A percentile compares a stretch with the other conserved stretches of the same genome.
Conservation (phyloP, 345 rosid genomes). For the Brassica rapa region DNA sequence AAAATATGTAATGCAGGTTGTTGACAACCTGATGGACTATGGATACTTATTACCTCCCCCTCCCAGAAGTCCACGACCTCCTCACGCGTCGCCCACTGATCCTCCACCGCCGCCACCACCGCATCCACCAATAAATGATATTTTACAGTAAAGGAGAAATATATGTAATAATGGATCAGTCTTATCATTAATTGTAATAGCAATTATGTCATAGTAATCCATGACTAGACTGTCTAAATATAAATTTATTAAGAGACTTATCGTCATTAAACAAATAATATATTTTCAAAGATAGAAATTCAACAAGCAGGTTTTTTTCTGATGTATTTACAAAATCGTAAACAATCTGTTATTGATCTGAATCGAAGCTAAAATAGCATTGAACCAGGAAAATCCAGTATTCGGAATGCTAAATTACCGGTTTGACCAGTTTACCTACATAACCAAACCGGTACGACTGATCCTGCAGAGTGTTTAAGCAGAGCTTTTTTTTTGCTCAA, state of each 20-base stretch:
- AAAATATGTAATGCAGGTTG: neutral
- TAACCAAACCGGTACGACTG: neutral
- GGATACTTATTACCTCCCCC: no score
- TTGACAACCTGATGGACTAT: neutral
- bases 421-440: neutral
- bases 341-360: neutral
- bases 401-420: neutral
- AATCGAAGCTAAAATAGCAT: no score
- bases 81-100: neutral
- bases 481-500: no score
- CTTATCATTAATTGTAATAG: neutral
- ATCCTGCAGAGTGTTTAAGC: no score
- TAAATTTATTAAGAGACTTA: neutral
- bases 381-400: neutral
- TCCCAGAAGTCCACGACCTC: neutral
- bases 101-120: neutral
- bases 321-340: neutral
- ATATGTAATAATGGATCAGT: neutral
- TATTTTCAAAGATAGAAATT: neutral
- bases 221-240: neutral
- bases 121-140: neutral
- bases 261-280: neutral
- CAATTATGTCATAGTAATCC: neutral
- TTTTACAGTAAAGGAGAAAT: neutral
- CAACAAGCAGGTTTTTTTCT: neutral